phyloP scores from a whole-genome alignment of 2,329 filamentous ascomycete species.

The Arthrobotrys pseudoclavata region DNA sequence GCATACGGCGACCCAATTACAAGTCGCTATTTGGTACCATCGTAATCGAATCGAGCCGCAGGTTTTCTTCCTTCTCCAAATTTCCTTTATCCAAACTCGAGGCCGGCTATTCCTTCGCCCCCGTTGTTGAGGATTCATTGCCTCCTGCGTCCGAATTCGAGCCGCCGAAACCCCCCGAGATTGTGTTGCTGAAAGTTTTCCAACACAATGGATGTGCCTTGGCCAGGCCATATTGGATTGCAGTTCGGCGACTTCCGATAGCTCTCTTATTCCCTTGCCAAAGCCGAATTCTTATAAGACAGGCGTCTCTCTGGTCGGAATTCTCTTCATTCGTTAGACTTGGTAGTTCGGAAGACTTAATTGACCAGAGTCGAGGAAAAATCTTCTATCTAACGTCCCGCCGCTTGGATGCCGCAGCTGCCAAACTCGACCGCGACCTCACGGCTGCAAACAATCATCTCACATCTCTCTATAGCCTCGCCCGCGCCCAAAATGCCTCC shows the following conservation, averaged over 20 bases:
- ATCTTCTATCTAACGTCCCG: not conserved
- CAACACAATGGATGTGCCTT: not conserved
- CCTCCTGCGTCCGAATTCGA: not conserved
- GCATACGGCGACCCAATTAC: not conserved
- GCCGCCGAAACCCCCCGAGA: not conserved
- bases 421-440: conserved; percentile 60
- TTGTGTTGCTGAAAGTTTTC: conserved; percentile 20
- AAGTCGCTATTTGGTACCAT: not conserved
- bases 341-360: not conserved
- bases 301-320: not conserved
- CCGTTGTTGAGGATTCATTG: not conserved
- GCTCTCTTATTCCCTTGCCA: not conserved
- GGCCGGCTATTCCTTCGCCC: not conserved
- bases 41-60: not conserved
- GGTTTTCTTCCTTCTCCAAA: not conserved
- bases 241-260: conserved; percentile 24
- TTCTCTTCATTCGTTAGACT: not conserved
- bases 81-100: not conserved
- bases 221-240: conserved; percentile 8
- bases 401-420: conserved; percentile 31
- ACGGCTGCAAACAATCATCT: conserved; percentile 59
- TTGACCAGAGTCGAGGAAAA: conserved; percentile 2
- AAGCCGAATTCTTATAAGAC: conserved; percentile 4
- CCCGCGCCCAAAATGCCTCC: conserved; percentile 65
- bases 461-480: conserved; percentile 53